Conservation (phyloP, 2,329 filamentous ascomycete species). For the Calonectria crousiana region DNA sequence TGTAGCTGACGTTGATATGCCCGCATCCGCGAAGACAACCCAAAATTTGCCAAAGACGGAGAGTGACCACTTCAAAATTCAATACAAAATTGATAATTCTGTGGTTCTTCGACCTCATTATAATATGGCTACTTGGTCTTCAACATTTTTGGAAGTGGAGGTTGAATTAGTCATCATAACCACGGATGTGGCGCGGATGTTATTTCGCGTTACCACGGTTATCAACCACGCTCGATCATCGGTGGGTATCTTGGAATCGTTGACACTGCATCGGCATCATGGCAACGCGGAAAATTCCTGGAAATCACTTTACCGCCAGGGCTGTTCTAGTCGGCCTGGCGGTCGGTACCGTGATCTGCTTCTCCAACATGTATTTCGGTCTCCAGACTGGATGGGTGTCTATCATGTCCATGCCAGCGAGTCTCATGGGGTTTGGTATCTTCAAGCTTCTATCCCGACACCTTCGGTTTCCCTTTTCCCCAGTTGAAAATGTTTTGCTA, state of each 20-base stretch:
- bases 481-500: slow-evolving; percentile 95
- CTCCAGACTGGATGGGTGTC: slow-evolving; percentile 82
- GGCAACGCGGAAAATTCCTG: slow-evolving; percentile 48
- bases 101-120: neutral
- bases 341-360: slow-evolving; percentile 92
- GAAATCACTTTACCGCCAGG: slow-evolving; percentile 85
- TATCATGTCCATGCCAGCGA: slow-evolving; percentile 97
- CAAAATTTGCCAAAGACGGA: neutral
- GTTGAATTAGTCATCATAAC: slow-evolving; percentile 2
- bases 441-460: slow-evolving; percentile 84
- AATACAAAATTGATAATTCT: neutral
- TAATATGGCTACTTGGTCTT: neutral
- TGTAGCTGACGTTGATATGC: neutral
- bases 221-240: neutral
- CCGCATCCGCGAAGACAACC: neutral
- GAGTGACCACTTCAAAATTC: neutral
- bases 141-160: neutral
- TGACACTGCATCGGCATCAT: slow-evolving; percentile 28
- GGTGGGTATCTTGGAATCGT: neutral
- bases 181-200: neutral
- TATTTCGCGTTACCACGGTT: neutral
- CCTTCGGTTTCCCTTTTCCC: slow-evolving; percentile 85
- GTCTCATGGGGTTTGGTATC: slow-evolving; percentile 92
- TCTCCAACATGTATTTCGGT: slow-evolving; percentile 99
- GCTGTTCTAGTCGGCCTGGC: slow-evolving; percentile 83